A percentile compares a stretch with the other conserved stretches of the same genome.
Conservation (phyloP, 2,329 filamentous ascomycete species). For the Botrytis medusae region DNA sequence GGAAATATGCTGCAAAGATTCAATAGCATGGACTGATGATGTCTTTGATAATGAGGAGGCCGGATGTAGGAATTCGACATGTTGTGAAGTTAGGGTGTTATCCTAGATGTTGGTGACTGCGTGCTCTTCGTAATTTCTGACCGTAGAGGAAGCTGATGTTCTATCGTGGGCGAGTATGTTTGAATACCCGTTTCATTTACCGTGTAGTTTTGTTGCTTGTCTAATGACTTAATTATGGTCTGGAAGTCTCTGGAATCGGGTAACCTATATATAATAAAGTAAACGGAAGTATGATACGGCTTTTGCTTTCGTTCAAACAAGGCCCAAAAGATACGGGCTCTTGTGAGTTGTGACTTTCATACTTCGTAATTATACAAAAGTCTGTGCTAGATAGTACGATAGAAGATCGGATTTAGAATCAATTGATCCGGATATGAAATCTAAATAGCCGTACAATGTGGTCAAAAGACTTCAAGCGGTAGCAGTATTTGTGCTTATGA, state of each 20-base stretch:
- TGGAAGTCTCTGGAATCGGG: too few relatives aligned
- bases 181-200: neutral
- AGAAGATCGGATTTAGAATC: neutral
- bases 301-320: neutral
- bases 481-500: neutral
- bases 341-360: neutral
- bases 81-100: neutral
- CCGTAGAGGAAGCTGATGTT: neutral
- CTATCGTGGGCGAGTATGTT: neutral
- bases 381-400: neutral
- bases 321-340: neutral
- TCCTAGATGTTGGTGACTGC: neutral
- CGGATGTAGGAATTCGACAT: neutral
- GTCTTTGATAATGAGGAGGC: constrained; percentile 4
- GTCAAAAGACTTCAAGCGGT: neutral
- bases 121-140: neutral
- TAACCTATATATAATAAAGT: neutral
- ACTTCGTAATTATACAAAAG: neutral
- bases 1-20: constrained; percentile 1
- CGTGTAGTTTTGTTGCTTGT: neutral
- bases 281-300: neutral
- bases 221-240: neutral
- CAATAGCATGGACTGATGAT: constrained; percentile 8
- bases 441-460: neutral
- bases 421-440: neutral